Base-by-base conservation (phyloP, 176 grass and related monocot species). In the Microstegium vimineum region DNA sequence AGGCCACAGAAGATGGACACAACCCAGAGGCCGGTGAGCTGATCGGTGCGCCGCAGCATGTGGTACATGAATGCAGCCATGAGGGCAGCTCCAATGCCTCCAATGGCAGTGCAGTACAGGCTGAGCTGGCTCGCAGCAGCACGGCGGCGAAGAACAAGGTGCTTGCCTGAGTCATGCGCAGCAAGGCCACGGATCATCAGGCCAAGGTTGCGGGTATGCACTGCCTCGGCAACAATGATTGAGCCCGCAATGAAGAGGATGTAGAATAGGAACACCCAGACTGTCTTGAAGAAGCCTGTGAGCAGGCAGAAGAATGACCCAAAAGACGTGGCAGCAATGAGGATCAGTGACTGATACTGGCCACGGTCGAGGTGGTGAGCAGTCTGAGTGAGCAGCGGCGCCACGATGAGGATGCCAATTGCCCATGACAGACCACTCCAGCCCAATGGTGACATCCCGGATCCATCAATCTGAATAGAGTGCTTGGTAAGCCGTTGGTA, bases 1-100 rank as follows among this genome's bases (percentile, higher is more conserved):
- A 98, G 86, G 45, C 95, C 95, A 62, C 95, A 91, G 88, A 98
- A 98, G 77, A 98, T 98, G 68, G 92, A 94, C 25, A 98, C 95
- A 0, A 98, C 95, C 95, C 95, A 98, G 6, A 94, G 75, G 46
- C 95, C 90, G 14, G 95, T 94, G 36, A 98, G 88, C 84, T 98
- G 92, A 63, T 98, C 95, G 5, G 92, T 89, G 71, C 95, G 84
- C 17, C 95, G 84, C 17, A 98, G 88, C 95, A 98, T 98, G 82
- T 98, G 95, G 84, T 94, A 98, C 69, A 90, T 87, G 83, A 98
- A 98, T 7, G 82, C 95, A 1, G 90, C 92, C 69, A 98, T 98
- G 66, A 98, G 74, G 4, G 95, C 88, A 4, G 95, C 92, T 4
- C 95, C 95, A n/a, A 98, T 76, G 17, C 90, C 90, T 17, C 95